A percentile compares a stretch with the other conserved stretches of the same genome.
Conservation (phyloP, 768 basidiomycete genomes). For the Russula foetens region DNA sequence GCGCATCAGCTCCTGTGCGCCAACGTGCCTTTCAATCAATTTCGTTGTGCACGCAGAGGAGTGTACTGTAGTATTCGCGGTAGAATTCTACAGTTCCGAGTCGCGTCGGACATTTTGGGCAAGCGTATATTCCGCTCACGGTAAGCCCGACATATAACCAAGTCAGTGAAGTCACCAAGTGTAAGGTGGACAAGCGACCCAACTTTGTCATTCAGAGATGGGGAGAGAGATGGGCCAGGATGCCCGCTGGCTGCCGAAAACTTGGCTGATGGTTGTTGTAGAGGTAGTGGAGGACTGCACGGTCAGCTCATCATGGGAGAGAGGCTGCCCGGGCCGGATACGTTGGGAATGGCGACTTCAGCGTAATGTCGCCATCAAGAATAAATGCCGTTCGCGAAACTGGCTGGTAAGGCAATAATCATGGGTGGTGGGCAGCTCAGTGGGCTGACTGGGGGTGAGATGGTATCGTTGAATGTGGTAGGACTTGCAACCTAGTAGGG, state of each 20-base stretch:
- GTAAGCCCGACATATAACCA: too few species aligned
- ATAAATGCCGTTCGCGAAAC: not conserved
- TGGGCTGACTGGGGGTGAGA: not conserved
- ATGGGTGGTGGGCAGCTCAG: not conserved
- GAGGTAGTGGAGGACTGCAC: not conserved
- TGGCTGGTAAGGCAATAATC: not conserved
- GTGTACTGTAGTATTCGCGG: not conserved
- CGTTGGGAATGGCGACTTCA: not conserved
- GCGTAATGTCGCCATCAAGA: not conserved
- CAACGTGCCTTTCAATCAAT: not conserved
- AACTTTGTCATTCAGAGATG: not conserved
- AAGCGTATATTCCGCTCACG: too few species aligned
- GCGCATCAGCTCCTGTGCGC: not conserved
- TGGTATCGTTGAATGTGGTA: not conserved
- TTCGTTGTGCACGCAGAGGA: conserved; percentile 6
- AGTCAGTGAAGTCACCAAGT: not conserved
- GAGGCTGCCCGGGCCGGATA: not conserved
- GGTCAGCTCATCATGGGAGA: not conserved
- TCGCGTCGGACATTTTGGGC: too few species aligned
- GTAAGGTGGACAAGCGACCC: not conserved
- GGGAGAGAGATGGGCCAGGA: not conserved
- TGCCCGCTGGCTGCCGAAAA: not conserved
- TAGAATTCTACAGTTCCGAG: conserved; percentile 1
- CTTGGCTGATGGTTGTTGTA: not conserved
- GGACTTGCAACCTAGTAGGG: not conserved